Evolutionary conservation across 306 rosid genomes (phyloP).

Genomic region (Urtica urens): DNA sequence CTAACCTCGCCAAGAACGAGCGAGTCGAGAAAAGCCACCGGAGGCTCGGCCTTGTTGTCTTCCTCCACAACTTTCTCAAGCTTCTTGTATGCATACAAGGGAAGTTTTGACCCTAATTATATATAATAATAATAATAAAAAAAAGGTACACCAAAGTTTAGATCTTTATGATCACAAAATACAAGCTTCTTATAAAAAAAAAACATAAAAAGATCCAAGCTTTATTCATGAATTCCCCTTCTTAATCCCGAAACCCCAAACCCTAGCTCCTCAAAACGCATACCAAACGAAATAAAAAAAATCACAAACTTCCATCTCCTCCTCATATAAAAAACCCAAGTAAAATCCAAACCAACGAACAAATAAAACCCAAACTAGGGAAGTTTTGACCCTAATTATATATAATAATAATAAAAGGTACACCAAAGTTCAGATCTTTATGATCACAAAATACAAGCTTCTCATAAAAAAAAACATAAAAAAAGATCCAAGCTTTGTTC

Average conservation of each 20-base stretch:
- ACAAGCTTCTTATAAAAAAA: too few species aligned
- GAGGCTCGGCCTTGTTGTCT: constrained; percentile 41
- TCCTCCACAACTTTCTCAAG: constrained; percentile 20
- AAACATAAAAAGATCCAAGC: too few species aligned
- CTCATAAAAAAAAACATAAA: too few species aligned
- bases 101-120: constrained; percentile 74
- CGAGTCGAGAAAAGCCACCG: constrained; percentile 67
- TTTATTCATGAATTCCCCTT: too few species aligned
- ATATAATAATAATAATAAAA: too few species aligned
- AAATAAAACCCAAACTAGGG: constrained; percentile 52
- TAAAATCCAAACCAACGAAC: too few species aligned
- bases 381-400: constrained; percentile 68
- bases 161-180: constrained; percentile 2
- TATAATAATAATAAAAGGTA: too few species aligned
- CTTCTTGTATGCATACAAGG: constrained; percentile 70
- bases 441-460: neutral
- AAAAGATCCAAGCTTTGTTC: too few species aligned
- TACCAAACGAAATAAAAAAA: neutral
- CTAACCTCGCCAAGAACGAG: constrained; percentile 85
- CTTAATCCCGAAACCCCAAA: too few species aligned
- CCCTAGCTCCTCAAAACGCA: too few species aligned
- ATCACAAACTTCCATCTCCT: too few species aligned
- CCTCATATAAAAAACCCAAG: too few species aligned
- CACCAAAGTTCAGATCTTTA: neutral
- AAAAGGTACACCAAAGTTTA: neutral